Base-by-base conservation (phyloP, 257 asterid genomes). In the Nyctanthes arbortristis region DNA sequence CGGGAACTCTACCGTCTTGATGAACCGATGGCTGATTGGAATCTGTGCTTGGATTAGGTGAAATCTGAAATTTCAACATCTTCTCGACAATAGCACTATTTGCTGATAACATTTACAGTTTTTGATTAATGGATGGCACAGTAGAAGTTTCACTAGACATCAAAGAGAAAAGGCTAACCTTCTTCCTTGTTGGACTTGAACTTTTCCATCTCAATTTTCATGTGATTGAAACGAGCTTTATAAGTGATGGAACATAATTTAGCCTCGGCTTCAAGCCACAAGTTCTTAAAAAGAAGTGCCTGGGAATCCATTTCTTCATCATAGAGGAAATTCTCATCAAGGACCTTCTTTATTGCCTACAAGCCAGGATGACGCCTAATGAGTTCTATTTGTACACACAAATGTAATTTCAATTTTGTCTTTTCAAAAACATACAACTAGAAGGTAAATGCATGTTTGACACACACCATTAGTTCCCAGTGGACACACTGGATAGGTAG, bases 231-330 rank as follows among this genome's bases (percentile, higher is more conserved):
- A 35, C 92, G 96, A 73, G 97, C 87, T 83, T 77, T 86, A 66
- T 84, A 91, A 69, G 85, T 85, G 66, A 88, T 65, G 72, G 97
- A 82, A 75, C 97, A 94, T 39, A 94, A 71, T 77, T 84, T 85
- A 59, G 97, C 97, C 80, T 94, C 99, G 0, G 99, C 91, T 68
- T 94, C 96, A 3, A 91, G 96, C 99, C 99, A 94, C 78, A 91
- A 71, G 78, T 61, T 91, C 82, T 89, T 91, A 78, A 84, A 94
- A 16, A 91, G 79, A 65, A 75, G 85, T 70, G 95, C 84, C 68
- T 84, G 90, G 27, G 93, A 68, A 29, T 81, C 84, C 81, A 82
- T 81, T 62, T 79, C 88, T 75, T 85, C 92, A 63, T 81, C 76
- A 34, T 47, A 65, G 54, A 54, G 75, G 66, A 89, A 88, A 79